Base-by-base conservation (phyloP, 371 early-diverging fungal genomes). In the Coelomomyces lativittatus region DNA sequence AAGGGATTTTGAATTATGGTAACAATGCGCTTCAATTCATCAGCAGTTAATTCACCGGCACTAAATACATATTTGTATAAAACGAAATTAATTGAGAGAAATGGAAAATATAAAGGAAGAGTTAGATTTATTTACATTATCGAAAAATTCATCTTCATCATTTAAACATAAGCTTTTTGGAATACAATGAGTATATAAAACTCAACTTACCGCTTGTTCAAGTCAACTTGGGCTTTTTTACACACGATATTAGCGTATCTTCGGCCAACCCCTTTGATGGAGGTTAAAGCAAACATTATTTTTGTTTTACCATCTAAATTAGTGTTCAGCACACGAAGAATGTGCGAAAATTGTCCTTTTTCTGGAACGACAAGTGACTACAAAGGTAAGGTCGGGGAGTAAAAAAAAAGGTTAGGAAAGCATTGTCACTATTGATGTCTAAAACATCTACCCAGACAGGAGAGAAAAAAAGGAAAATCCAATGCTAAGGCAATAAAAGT, bases 281-380 rank as follows among this genome's bases (percentile, higher is more conserved):
- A 70, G 54, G 93, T 95, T 63, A 98, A 65, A 62, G 98, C 92
- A 76, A 82, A 88, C 76, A 85, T 82, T 62, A 92, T 78, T 74
- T 88, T 91, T 59, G 79, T 76, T 67, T 84, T 86, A 55, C 98
- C 98, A 67, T 98, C 89, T 63, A 98, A 84, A 82, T 98, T 98
- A 71, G 98, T 98, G 85, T 98, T 98, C 67, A 91, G 86, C 49
- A 98, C 80, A 91, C 98, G 97, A 59, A 96, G 77, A 76, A 98
- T 97, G 80, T 89, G 87, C 75, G 91, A 93, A 80, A 96, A 89
- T 64, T 82, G 78, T 62, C 78, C 77, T 79, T 81, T 79, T 62
- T 82, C 85, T 50, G 85, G 80, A 57, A 85, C 86, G 53, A 84
- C 82, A 70, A 88, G 79, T 60, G 88, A 88, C 86, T 81, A 33